Conservation (phyloP, 331 rosid species). For the Quercus phellos region DNA sequence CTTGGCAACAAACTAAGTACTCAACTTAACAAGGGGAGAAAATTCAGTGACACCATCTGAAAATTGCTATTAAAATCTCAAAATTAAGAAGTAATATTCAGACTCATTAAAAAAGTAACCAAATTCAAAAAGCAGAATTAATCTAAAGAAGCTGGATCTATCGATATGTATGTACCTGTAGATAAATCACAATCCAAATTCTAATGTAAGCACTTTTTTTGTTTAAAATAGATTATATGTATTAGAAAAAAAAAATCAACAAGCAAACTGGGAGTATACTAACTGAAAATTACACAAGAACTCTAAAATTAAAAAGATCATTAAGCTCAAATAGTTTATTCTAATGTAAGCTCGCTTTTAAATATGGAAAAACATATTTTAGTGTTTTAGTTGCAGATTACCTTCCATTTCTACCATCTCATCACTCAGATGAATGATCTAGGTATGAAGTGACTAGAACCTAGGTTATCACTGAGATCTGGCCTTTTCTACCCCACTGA, state of each 20-base stretch:
- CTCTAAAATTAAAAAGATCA: no score
- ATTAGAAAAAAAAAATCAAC: no score
- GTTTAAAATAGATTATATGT: no score
- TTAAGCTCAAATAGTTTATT: no score
- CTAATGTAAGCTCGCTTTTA: neutral
- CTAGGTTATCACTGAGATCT: neutral
- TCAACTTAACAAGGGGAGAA: no score
- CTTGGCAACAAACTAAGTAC: no score
- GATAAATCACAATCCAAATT: neutral
- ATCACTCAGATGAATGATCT: neutral
- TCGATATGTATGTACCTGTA: neutral
- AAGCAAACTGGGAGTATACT: no score
- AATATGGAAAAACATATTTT: neutral
- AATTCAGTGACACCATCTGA: neutral
- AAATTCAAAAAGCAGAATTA: neutral
- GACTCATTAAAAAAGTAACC: neutral
- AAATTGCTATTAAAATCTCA: neutral
- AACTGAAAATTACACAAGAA: no score
- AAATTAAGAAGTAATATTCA: neutral
- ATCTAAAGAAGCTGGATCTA: neutral
- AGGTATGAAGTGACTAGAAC: neutral
- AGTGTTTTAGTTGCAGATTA: neutral
- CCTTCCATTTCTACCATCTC: neutral
- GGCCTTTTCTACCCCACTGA: neutral
- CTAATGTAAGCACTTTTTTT: neutral